phyloP scores from a whole-genome alignment of 2,329 filamentous ascomycete species.

The Colletotrichum falcatum region DNA sequence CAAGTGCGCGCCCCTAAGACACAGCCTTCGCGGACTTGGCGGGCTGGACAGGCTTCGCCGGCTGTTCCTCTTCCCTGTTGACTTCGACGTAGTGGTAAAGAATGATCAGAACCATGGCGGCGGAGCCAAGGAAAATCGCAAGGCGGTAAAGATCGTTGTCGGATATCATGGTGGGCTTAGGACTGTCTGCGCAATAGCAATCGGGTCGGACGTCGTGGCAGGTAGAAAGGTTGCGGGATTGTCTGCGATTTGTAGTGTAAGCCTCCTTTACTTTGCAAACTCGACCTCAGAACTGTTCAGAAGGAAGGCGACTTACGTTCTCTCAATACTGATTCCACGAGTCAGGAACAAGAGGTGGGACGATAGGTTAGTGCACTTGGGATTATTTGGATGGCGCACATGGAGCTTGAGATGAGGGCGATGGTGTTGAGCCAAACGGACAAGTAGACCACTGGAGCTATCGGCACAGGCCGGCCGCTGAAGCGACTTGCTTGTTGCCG shows the following conservation, averaged over 20 bases:
- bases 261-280: background rate
- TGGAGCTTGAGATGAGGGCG: constrained; percentile 18
- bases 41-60: constrained; percentile 12
- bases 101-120: constrained; percentile 92
- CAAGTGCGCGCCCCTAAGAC: constrained; percentile 9
- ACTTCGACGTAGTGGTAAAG: constrained; percentile 97
- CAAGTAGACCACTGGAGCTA: constrained; percentile 39
- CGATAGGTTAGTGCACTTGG: background rate
- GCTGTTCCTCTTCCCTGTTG: constrained; percentile 66
- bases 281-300: no score
- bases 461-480: constrained; percentile 29
- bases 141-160: constrained; percentile 92
- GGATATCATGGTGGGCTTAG: constrained; percentile 82
- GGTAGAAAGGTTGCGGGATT: constrained; percentile 34
- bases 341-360: background rate
- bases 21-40: constrained; percentile 35
- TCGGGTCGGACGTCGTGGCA: constrained; percentile 40
- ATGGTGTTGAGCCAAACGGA: constrained; percentile 32
- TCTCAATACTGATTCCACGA: background rate
- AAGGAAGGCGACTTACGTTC: constrained; percentile 3
- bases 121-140: constrained; percentile 91
- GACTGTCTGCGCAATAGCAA: constrained; percentile 23
- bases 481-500: constrained; percentile 25
- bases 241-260: background rate
- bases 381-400: constrained; percentile 13